Conservation (phyloP, 768 basidiomycete species). For the Russula ochroleuca region DNA sequence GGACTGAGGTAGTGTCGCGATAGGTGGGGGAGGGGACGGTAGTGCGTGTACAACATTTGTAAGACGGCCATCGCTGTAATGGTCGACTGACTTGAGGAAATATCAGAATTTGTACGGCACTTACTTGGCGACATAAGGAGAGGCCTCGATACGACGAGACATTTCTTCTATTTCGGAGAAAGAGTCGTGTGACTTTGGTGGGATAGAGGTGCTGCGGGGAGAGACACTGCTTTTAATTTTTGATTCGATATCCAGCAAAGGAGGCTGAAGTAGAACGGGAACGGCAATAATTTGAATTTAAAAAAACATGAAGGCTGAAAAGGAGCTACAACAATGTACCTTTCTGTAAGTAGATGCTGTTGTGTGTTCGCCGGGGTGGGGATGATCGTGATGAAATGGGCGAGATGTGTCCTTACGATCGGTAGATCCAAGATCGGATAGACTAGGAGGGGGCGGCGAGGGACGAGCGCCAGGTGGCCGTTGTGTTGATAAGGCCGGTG, state of each 20-base stretch:
- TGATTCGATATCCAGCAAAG: conserved; percentile 1
- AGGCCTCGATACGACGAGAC: conserved; percentile 50
- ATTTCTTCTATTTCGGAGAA: conserved; percentile 34
- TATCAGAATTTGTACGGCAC: conserved; percentile 27
- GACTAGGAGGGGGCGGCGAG: conserved; percentile 17
- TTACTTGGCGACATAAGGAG: conserved; percentile 30
- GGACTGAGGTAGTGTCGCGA: conserved; percentile 52
- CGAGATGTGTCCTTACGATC: conserved; percentile 20
- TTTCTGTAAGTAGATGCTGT: conserved; percentile 4
- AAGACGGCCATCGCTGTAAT: conserved; percentile 40
- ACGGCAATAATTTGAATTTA: background rate
- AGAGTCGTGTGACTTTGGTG: conserved; percentile 24
- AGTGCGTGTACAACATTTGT: conserved; percentile 37
- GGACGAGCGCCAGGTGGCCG: conserved; percentile 16
- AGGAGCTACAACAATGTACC: conserved; percentile 8
- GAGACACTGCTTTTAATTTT: background rate
- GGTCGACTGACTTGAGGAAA: conserved; percentile 30
- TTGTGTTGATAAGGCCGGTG: conserved; percentile 20
- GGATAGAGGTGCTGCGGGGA: conserved; percentile 18
- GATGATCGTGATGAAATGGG: conserved; percentile 22
- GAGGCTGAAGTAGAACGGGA: background rate
- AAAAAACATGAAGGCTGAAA: background rate
- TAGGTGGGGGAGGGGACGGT: conserved; percentile 45
- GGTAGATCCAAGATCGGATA: conserved; percentile 22
- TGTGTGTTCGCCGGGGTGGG: background rate